Base-by-base conservation (phyloP, 192 early-diverging fungal genomes). In the Umbelopsis ramanniana region DNA sequence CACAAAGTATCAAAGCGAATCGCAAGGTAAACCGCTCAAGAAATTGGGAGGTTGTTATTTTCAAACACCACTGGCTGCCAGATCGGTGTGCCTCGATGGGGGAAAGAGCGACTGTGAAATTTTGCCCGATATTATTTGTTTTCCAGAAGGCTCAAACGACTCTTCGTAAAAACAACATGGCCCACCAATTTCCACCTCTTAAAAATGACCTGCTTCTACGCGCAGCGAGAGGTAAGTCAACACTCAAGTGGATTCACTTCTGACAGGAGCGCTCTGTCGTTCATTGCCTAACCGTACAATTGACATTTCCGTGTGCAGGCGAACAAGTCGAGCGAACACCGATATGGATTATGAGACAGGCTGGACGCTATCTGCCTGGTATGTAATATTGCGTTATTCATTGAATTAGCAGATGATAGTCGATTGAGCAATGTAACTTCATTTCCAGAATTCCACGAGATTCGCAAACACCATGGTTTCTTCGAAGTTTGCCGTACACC, bases 271-370 rank as follows among this genome's bases (percentile, higher is more conserved):
- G 12, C 17, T 21, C n/a, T 17, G 48, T 21, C 3, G 29, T 50
- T 19, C 48, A 43, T 17, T 4, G 6, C 17, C 14, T 19, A 46
- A 40, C 50, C 11, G 17, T 40, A n/a, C n/a, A 45, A 26, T 40
- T 26, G 33, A 47, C 45, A 43, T 72, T 3, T 46, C 43, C 46
- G 17, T 57, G 66, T 71, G 14, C 37, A 85, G 82, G 91, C 50
- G 87, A 93, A 81, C 69, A 82, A 73, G 82, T 93, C 46, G 86
- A 93, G 76, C 88, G 92, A 38, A 87, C 89, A 11, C 92, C 92
- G 17, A 93, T 98, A n/a, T 99, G 97, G 97, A 94, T 97, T 79
- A 98, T 98, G 96, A 87, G 97, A 52, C 97, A 99, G 82, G 97
- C 97, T 10, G 97, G 97, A 14, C 88, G 97, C 19, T 98, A 98